Percentiles rank a stretch among this genome's conserved stretches.
These are phyloP conservation scores for Epichloe bromicola DNA, from an alignment of 2,329 filamentous ascomycete genomes.

Conservation along the genomic window DNA sequence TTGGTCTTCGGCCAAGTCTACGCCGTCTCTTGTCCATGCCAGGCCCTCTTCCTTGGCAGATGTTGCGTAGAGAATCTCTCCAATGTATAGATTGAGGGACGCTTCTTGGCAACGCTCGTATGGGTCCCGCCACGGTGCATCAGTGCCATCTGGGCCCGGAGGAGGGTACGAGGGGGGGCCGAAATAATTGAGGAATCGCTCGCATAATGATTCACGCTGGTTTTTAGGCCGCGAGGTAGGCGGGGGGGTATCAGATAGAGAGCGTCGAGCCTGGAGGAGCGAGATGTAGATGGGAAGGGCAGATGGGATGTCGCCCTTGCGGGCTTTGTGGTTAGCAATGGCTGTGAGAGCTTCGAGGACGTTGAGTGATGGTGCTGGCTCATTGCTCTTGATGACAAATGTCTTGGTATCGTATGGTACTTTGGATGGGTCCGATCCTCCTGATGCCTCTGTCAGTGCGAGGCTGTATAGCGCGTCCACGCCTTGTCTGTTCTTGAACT, in stretches of 20 bases:
- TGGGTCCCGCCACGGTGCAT: constrained; percentile 49
- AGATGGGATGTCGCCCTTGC: constrained; percentile 47
- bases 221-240: constrained; percentile 6
- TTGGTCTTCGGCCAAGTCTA: constrained; percentile 64
- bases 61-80: constrained; percentile 76
- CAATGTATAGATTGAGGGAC: constrained; percentile 76
- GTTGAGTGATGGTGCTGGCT: constrained; percentile 53
- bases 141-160: constrained; percentile 56
- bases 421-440: constrained; percentile 31
- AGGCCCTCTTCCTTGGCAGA: constrained; percentile 53
- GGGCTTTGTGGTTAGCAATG: constrained; percentile 65
- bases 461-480: constrained; percentile 62
- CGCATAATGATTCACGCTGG: constrained; percentile 8
- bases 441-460: constrained; percentile 61
- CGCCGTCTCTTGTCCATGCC: constrained; percentile 80
- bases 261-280: constrained; percentile 65
- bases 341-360: constrained; percentile 63
- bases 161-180: constrained; percentile 53
- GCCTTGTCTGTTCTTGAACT: constrained; percentile 55
- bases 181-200: constrained; percentile 14
- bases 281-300: constrained; percentile 81
- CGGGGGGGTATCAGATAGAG: constrained; percentile 28
- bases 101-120: constrained; percentile 71
- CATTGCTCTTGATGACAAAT: constrained; percentile 48
- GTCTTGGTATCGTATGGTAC: constrained; percentile 45